phyloP scores from a whole-genome alignment of 306 rosid genomes.

The Cyamopsis tetragonoloba region DNA sequence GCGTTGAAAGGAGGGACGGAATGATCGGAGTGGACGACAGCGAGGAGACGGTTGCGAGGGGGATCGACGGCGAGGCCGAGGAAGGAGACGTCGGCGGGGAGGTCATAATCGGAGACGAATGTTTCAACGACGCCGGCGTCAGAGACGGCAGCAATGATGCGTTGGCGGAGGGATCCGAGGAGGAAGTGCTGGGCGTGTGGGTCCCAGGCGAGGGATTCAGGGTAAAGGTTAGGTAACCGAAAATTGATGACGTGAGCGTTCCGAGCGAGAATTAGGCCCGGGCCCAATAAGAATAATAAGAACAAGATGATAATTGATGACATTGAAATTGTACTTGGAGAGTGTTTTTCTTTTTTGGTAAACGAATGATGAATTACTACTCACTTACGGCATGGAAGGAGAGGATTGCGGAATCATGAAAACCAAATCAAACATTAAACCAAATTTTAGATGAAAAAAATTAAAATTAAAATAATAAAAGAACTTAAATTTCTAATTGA shows the following conservation, averaged over 20 bases:
- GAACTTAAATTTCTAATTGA: too few species aligned
- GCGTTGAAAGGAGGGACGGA: conserved; percentile 51
- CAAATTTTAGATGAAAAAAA: too few species aligned
- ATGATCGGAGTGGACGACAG: conserved; percentile 32
- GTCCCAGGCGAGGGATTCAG: conserved; percentile 53
- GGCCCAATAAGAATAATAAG: background rate
- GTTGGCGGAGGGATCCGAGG: conserved; percentile 44
- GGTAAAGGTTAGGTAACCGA: conserved; percentile 56
- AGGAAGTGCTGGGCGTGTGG: conserved; percentile 54
- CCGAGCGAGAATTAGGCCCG: conserved; percentile 23
- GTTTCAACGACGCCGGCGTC: conserved; percentile 62
- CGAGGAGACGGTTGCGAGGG: conserved; percentile 44
- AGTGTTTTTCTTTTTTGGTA: too few species aligned
- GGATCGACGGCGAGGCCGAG: conserved; percentile 51
- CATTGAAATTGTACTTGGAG: too few species aligned
- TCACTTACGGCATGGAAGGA: too few species aligned
- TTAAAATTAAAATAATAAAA: too few species aligned
- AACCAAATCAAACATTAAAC: background rate
- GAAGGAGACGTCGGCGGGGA: conserved; percentile 49
- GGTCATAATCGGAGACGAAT: conserved; percentile 41
- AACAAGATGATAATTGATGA: background rate
- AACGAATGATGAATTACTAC: too few species aligned
- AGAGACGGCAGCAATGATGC: conserved; percentile 45
- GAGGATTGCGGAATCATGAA: background rate
- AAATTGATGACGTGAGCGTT: conserved; percentile 48